Evolutionary conservation across 768 basidiomycete species (phyloP).

Genomic region (Macrolepiota dolichaula): DNA sequence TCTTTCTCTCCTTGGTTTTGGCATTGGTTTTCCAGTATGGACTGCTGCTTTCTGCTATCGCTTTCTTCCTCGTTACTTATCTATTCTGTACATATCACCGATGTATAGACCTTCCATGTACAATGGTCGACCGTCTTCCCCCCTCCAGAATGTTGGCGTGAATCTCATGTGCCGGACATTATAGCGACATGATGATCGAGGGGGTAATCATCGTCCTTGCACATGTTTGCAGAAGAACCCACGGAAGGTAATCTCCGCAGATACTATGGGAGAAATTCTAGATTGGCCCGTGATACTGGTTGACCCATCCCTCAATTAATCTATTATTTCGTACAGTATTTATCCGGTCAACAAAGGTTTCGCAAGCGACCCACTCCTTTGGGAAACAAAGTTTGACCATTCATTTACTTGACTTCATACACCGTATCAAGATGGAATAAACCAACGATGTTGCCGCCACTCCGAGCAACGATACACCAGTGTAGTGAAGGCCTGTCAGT

Average conservation of each 20-base stretch:
- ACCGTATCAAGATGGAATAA: conserved; percentile 9
- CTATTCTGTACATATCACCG: conserved; percentile 33
- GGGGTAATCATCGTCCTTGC: neutral
- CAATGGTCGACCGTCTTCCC: conserved; percentile 15
- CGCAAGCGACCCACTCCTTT: conserved; percentile 22
- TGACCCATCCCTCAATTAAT: conserved; percentile 7
- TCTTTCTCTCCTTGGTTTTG: conserved; percentile 25
- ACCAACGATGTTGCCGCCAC: conserved; percentile 26
- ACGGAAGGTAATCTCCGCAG: conserved; percentile 24
- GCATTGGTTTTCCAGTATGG: conserved; percentile 23
- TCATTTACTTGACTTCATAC: conserved; percentile 20
- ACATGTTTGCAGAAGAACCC: conserved; percentile 22
- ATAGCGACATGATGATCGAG: conserved; percentile 12
- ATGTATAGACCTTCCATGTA: conserved; percentile 25
- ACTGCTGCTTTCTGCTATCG: conserved; percentile 24
- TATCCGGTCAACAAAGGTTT: conserved; percentile 19
- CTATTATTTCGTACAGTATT: conserved; percentile 2
- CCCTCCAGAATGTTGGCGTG: neutral
- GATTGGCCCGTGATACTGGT: conserved; percentile 19
- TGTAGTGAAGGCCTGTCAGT: conserved; percentile 48
- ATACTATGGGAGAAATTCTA: conserved; percentile 31
- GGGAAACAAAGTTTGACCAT: conserved; percentile 28
- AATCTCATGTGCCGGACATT: conserved; percentile 24
- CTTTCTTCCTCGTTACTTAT: conserved; percentile 28
- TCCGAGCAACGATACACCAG: conserved; percentile 41